phyloP scores from a whole-genome alignment of 305 asterid species.

The Fraxinus ornus region DNA sequence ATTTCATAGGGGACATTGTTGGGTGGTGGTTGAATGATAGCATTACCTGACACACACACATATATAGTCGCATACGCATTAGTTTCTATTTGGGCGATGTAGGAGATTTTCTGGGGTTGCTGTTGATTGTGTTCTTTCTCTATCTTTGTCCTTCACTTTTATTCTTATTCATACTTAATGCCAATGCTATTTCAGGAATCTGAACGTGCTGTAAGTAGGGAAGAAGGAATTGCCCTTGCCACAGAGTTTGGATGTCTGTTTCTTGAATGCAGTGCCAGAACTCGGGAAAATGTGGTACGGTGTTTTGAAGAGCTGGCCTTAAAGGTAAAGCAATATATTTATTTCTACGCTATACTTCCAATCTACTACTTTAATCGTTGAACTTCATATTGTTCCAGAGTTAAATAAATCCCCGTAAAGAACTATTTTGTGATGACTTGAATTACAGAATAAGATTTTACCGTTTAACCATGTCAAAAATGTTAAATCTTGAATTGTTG shows the following conservation, averaged over 20 bases:
- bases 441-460: background rate
- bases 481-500: background rate
- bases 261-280: constrained; percentile 85
- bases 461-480: background rate
- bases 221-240: constrained; percentile 78
- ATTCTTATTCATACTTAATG: background rate
- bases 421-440: background rate
- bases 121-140: background rate
- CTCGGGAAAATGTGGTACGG: constrained; percentile 75
- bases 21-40: background rate
- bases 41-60: background rate
- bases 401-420: background rate
- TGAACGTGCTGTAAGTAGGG: constrained; percentile 73
- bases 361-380: background rate
- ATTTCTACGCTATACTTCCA: background rate
- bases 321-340: constrained; percentile 46
- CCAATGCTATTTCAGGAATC: constrained; percentile 52
- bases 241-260: constrained; percentile 77
- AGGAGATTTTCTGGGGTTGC: no score
- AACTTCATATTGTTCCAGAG: background rate
- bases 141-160: background rate
- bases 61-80: background rate
- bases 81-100: background rate
- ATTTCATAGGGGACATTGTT: background rate
- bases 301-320: constrained; percentile 76